Evolutionary conservation across 2,329 filamentous ascomycete genomes (phyloP), one percentile per base, ranked within the genome.

Genomic region (Fusarium sp.): DNA sequence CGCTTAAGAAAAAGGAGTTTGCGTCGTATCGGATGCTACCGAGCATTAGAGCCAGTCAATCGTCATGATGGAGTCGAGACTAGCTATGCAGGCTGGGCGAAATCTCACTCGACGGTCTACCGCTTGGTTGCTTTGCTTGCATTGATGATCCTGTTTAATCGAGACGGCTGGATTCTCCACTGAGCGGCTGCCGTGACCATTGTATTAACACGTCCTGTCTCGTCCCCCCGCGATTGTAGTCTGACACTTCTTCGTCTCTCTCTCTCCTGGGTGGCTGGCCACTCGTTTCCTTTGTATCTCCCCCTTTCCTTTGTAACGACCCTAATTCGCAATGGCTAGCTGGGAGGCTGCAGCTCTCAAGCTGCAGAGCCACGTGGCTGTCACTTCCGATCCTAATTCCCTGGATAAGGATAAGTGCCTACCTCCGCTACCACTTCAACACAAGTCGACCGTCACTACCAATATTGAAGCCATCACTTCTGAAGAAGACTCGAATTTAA

Each of bases 51-150:
- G 48, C 72, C 64, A 67, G 68, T 75, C 58, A 70, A 70, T 78
- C 74, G 66, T 54, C 52, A 67, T 66, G 41, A 67, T 74, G 13
- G 50, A 62, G 32, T 41, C 35, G 35, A 39, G 9, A 73, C 76
- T 69, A 77, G 74, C 74, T 11, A 37, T 77, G 72, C 76, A 74
- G 61, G 68, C 35, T 48, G 58, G 62, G 59, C 16, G 27, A 37
- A 25, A 30, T 52, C 64, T 77, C 77, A 77, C 76, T 66, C 50
- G 32, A 50, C 43, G 50, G 45, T 78, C 71, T 67, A 13, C 30
- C 54, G n/a, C 13, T n/a, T 65, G 18, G 16, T 78, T 74, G 76
- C 13, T 11, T n/a, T 65, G 18, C 18, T 78, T 74, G 76, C 13
- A 52, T 45, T 25, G 23, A 43, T 6, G 7, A 67, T 63, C 18